phyloP scores from a whole-genome alignment of 1,284 basidiomycete species.

The Ceratobasidium sp. region DNA sequence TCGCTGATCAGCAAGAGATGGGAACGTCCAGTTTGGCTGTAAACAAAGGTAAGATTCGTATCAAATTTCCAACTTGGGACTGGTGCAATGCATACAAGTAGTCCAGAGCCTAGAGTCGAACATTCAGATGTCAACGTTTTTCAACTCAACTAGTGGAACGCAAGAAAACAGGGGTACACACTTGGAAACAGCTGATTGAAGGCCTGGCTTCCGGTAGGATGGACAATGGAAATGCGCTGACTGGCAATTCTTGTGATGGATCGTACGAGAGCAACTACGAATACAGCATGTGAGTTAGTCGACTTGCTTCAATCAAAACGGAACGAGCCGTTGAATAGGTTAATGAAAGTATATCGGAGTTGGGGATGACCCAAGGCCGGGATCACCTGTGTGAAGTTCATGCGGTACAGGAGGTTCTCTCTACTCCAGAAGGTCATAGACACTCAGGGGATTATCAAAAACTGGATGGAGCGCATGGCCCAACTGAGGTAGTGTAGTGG shows the following conservation, averaged over 20 bases:
- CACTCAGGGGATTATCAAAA: background rate
- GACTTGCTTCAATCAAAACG: conserved; percentile 32
- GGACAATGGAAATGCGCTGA: conserved; percentile 73
- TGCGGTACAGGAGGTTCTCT: background rate
- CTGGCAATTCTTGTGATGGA: conserved; percentile 76
- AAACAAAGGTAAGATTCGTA: conserved; percentile 50
- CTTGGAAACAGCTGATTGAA: conserved; percentile 79
- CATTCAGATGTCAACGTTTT: background rate
- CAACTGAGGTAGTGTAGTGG: background rate
- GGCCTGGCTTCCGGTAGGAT: conserved; percentile 92
- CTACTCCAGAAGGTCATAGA: background rate
- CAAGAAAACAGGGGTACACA: conserved; percentile 19
- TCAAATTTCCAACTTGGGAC: background rate
- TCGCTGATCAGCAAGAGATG: conserved; percentile 87
- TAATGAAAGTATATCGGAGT: background rate
- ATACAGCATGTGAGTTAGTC: conserved; percentile 14
- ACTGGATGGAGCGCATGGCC: background rate
- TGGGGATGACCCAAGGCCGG: background rate
- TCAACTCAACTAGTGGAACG: background rate
- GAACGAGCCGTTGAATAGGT: conserved; percentile 1
- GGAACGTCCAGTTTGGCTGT: conserved; percentile 91
- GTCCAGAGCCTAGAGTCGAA: conserved; percentile 64
- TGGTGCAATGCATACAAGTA: conserved; percentile 67
- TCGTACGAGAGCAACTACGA: conserved; percentile 85
- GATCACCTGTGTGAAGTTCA: background rate